These are phyloP conservation scores for Fusarium agapanthi DNA, from an alignment of 2,329 filamentous ascomycete genomes.

Conservation along the genomic window DNA sequence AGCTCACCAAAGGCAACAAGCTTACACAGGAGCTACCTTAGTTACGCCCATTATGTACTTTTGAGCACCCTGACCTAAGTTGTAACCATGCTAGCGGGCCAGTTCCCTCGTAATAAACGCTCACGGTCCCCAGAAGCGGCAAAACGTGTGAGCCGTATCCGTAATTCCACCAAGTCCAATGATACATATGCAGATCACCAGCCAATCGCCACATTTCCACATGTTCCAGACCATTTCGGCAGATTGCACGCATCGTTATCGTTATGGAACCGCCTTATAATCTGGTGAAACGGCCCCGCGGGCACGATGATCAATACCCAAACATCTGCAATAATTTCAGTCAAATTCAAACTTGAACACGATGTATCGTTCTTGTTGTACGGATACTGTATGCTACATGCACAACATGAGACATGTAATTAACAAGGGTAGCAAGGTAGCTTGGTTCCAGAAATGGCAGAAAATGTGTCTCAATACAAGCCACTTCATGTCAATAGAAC, in stretches of 20 bases:
- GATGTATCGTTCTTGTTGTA: not conserved
- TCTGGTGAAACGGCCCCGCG: not conserved
- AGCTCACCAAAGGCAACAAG: not conserved
- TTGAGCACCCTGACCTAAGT: not conserved
- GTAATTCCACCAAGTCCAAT: conserved; percentile 5
- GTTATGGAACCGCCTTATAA: not conserved
- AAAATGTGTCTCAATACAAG: conserved; percentile 4
- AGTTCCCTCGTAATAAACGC: not conserved
- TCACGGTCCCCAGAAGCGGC: not conserved
- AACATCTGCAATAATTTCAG: not conserved
- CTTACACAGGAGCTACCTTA: conserved; percentile 5
- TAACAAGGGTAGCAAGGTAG: not conserved
- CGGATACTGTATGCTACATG: not conserved
- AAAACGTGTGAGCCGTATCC: conserved; percentile 1
- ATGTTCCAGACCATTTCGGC: conserved; percentile 13
- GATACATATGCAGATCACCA: conserved; percentile 2
- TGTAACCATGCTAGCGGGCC: conserved; percentile 1
- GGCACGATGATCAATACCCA: not conserved
- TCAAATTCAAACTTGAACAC: not conserved
- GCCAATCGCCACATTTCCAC: conserved; percentile 24
- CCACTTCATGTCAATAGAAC: conserved; percentile 7
- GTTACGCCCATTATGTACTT: not conserved
- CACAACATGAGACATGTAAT: not conserved
- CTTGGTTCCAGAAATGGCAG: not conserved
- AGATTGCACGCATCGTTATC: not conserved